Conservation (phyloP, 768 basidiomycete genomes). For the Rhizopogon vulgaris region DNA sequence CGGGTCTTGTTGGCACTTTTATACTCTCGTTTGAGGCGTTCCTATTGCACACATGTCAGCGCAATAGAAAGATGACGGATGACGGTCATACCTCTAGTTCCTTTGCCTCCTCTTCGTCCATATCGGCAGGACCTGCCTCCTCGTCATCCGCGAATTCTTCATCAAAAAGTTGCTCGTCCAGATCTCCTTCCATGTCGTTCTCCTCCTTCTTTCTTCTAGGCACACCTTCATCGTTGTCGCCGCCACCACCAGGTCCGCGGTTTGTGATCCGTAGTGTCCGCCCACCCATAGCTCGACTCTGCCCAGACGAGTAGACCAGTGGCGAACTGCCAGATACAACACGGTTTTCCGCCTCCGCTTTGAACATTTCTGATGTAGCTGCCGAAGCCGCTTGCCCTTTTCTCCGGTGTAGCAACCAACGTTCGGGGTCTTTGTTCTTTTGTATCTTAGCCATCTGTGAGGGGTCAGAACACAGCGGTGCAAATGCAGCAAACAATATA, state of each 20-base stretch:
- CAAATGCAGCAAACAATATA: slow-evolving; percentile 26
- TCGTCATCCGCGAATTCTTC: slow-evolving; percentile 87
- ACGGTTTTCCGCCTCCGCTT: slow-evolving; percentile 51
- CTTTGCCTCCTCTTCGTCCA: slow-evolving; percentile 80
- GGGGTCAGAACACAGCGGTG: not conserved
- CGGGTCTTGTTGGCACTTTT: slow-evolving; percentile 69
- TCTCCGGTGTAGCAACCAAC: slow-evolving; percentile 60
- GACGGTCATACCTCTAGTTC: slow-evolving; percentile 59
- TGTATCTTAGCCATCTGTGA: slow-evolving; percentile 37
- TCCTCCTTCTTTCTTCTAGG: slow-evolving; percentile 49
- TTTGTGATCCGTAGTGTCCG: slow-evolving; percentile 63
- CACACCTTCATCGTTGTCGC: slow-evolving; percentile 63
- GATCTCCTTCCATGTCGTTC: slow-evolving; percentile 68
- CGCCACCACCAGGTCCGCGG: slow-evolving; percentile 52
- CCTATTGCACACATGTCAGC: slow-evolving; percentile 34
- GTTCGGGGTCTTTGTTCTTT: slow-evolving; percentile 71
- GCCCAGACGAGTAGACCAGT: slow-evolving; percentile 41
- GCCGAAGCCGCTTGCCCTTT: slow-evolving; percentile 55
- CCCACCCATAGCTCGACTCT: slow-evolving; percentile 67
- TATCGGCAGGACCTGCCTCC: slow-evolving; percentile 65
- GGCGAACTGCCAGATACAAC: slow-evolving; percentile 35
- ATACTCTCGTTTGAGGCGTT: slow-evolving; percentile 80
- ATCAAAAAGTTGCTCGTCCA: slow-evolving; percentile 80
- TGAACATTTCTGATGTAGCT: slow-evolving; percentile 63
- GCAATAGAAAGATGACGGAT: not conserved